Conservation (phyloP, 1,284 basidiomycete genomes). For the Ceratobasidium sp. region DNA sequence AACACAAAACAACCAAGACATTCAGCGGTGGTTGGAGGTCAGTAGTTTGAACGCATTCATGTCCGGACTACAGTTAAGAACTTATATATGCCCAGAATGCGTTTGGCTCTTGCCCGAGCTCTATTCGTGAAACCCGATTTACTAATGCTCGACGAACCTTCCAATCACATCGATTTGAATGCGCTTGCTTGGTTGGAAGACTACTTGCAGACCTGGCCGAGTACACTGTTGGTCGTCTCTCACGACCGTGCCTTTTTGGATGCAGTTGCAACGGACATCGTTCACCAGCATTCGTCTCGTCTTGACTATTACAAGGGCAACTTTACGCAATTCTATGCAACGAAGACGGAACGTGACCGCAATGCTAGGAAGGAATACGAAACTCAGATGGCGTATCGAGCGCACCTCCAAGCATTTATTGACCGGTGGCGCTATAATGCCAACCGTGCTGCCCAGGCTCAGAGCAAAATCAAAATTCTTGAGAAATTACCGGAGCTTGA, state of each 20-base stretch:
- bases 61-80: conserved; percentile 3
- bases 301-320: conserved; percentile 96
- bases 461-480: conserved; percentile 96
- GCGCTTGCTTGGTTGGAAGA: conserved; percentile 71
- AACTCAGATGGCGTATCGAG: conserved; percentile 91
- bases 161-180: conserved; percentile 82
- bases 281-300: conserved; percentile 93
- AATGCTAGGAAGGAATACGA: conserved; percentile 95
- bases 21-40: conserved; percentile 98
- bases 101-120: conserved; percentile 81
- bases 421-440: conserved; percentile 96
- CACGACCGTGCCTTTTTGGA: conserved; percentile 99
- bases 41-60: conserved; percentile 45
- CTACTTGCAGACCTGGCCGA: conserved; percentile 95
- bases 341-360: conserved; percentile 83
- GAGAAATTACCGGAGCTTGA: conserved; percentile 96
- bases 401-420: conserved; percentile 96
- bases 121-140: conserved; percentile 93
- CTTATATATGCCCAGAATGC: conserved; percentile 63
- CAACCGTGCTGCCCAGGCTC: conserved; percentile 89
- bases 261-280: conserved; percentile 92
- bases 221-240: conserved; percentile 94
- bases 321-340: conserved; percentile 98
- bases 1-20: conserved; percentile 76
- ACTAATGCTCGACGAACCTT: conserved; percentile 91